Conservation (phyloP, 345 rosid species). For the Moricandia arvensis region DNA sequence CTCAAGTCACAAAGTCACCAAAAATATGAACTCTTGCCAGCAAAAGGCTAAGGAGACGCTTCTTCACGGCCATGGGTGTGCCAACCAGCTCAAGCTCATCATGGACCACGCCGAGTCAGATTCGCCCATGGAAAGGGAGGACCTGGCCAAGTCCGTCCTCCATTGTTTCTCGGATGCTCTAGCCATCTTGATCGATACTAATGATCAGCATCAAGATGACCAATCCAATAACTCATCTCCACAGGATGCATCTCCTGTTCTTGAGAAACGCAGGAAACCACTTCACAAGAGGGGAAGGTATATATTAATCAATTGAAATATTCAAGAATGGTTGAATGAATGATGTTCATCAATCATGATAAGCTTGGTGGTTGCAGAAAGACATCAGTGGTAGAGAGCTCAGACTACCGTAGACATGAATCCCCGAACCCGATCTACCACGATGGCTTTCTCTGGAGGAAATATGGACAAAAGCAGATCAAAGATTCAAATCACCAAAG, state of each 20-base stretch:
- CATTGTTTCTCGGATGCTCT: slow-evolving; percentile 39
- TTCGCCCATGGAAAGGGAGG: slow-evolving; percentile 23
- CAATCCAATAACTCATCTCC: slow-evolving; percentile 31
- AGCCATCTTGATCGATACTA: slow-evolving; percentile 25
- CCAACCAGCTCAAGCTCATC: slow-evolving; percentile 29
- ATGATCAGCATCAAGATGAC: slow-evolving; percentile 5
- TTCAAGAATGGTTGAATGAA: not conserved
- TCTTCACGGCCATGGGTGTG: slow-evolving; percentile 31
- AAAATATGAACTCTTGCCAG: slow-evolving; percentile 30
- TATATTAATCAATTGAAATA: not conserved
- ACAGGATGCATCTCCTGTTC: slow-evolving; percentile 21
- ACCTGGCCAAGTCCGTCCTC: slow-evolving; percentile 35
- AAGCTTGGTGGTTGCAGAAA: slow-evolving; percentile 20
- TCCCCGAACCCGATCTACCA: slow-evolving; percentile 35
- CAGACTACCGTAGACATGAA: slow-evolving; percentile 30
- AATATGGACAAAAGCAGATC: slow-evolving; percentile 59
- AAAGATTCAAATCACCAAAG: slow-evolving; percentile 43
- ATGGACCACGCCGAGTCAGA: slow-evolving; percentile 24
- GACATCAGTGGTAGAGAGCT: slow-evolving; percentile 36
- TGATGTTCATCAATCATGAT: slow-evolving; percentile 1
- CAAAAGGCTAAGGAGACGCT: slow-evolving; percentile 32
- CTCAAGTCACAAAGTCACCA: not conserved
- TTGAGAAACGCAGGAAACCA: slow-evolving; percentile 13
- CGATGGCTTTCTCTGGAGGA: slow-evolving; percentile 57
- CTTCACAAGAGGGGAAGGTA: slow-evolving; percentile 38